Conservation (phyloP, 164 flowering plant species). For the Protea cynaroides region DNA sequence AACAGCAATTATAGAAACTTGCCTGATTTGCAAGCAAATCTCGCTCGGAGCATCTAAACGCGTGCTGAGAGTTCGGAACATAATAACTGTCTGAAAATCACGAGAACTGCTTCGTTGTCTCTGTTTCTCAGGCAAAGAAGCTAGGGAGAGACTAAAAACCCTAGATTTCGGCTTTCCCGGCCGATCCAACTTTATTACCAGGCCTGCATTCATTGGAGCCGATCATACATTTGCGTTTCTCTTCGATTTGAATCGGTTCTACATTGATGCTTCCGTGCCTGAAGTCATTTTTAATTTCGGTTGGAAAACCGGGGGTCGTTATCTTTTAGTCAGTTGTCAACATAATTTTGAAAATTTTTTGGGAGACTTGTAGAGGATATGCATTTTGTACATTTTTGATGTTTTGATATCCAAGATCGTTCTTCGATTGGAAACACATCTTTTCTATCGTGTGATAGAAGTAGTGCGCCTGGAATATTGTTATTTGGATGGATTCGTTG, state of each 20-base stretch:
- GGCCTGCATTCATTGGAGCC: neutral
- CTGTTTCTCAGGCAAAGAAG: neutral
- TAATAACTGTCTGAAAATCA: neutral
- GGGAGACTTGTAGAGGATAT: neutral
- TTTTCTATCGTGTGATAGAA: no score
- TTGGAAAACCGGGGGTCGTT: no score
- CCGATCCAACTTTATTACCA: neutral
- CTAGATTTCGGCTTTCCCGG: neutral
- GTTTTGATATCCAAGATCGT: neutral
- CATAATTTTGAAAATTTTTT: no score
- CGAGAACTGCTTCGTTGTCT: neutral
- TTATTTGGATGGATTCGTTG: slow-evolving; percentile 41
- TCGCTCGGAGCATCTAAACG: no score
- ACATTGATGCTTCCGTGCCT: neutral
- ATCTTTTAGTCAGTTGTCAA: no score
- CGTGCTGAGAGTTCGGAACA: no score
- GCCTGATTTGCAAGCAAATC: no score
- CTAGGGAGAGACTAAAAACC: neutral
- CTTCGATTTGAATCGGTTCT: neutral
- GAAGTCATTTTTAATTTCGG: neutral
- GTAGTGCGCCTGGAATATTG: neutral
- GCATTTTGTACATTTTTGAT: neutral
- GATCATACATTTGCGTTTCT: neutral
- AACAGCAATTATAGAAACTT: no score
- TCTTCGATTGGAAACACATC: neutral